Evolutionary conservation across 75 land plant species (phyloP), one percentile per base, ranked within the genome.

Genomic region (Larix kaempferi): DNA sequence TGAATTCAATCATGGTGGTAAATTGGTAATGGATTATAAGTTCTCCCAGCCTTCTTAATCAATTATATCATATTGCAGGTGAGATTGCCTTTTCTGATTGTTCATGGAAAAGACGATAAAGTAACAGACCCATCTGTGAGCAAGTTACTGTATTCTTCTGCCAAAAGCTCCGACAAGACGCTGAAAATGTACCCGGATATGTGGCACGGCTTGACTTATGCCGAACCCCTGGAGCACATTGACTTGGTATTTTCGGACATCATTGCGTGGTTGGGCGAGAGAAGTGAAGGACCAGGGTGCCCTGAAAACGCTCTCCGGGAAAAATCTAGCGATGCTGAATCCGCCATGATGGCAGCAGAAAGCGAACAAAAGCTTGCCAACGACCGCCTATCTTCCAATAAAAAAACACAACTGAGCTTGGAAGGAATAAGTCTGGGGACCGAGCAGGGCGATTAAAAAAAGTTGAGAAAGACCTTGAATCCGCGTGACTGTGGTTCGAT

Each of bases 281-380:
- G 87, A 29, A 76, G 21, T 72, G 56, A 17, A 57, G 62, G 10
- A 19, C 11, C 86, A 3, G 64, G 49, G 59, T 33, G 55, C 79
- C 97, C 94, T 1, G 63, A 33, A 10, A 39, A 41, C 44, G 5
- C 44, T 6, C 44, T 6, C 5, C 5, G 5, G 0, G 6, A 44
- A 44, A 85, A 62, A 27, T 95, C 94, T 92, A 89, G 89, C 59
- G 97, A 94, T 23, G 91, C 83, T 0, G 81, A 49, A 49, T 49
- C 11, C 12, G 54, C 54, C 54, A 49, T 10, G 54, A 49, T 10
- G 54, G 10, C 54, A 10, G 54, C 54, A 1, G 73, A 69, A 69
- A 41, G 39, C 0, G 73, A 69, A 41, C 21, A 11, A 10, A 49
- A 49, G 13, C 54, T 49, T 49, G 11, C 54, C 54, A 49, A 49